A percentile compares a stretch with the other conserved stretches of the same genome.
Conservation (phyloP, 805 yeast species). For the Priceomyces haplophilus region DNA sequence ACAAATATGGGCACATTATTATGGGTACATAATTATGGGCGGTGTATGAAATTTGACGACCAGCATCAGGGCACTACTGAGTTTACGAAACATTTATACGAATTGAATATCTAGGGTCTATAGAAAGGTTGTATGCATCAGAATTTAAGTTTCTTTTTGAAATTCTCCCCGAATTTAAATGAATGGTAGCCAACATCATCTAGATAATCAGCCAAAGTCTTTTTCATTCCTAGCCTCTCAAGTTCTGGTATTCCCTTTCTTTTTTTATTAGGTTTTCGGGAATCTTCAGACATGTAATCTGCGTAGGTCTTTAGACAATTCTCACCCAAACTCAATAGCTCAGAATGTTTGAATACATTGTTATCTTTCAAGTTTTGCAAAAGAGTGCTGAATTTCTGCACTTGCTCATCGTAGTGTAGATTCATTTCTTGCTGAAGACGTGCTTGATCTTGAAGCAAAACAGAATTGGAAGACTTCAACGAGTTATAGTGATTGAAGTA, state of each 20-base stretch:
- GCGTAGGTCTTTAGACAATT: slow-evolving; percentile 4
- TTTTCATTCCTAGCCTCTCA: slow-evolving; percentile 28
- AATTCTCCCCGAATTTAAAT: slow-evolving; percentile 29
- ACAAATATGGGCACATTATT: no score
- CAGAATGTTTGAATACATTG: slow-evolving; percentile 32
- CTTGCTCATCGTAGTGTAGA: slow-evolving; percentile 11
- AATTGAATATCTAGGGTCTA: background rate
- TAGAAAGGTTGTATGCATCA: slow-evolving; percentile 3
- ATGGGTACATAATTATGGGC: slow-evolving; percentile 12
- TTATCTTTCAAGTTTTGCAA: slow-evolving; percentile 15
- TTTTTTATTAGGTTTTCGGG: slow-evolving; percentile 6
- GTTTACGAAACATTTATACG: background rate
- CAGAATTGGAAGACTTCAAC: slow-evolving; percentile 9
- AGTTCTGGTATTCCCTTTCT: slow-evolving; percentile 20
- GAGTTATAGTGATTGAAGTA: slow-evolving; percentile 15
- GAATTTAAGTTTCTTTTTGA: slow-evolving; percentile 20
- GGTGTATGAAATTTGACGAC: background rate
- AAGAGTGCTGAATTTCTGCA: slow-evolving; percentile 12
- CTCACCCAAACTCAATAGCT: slow-evolving; percentile 21
- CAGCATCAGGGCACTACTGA: background rate
- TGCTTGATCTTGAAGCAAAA: slow-evolving; percentile 11
- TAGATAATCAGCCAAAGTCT: slow-evolving; percentile 32
- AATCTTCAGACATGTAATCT: slow-evolving; percentile 8
- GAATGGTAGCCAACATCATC: slow-evolving; percentile 18
- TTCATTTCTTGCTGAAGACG: slow-evolving; percentile 15